Evolutionary conservation across 441 rosid genomes (phyloP).

Genomic region (Jatropha multifida): DNA sequence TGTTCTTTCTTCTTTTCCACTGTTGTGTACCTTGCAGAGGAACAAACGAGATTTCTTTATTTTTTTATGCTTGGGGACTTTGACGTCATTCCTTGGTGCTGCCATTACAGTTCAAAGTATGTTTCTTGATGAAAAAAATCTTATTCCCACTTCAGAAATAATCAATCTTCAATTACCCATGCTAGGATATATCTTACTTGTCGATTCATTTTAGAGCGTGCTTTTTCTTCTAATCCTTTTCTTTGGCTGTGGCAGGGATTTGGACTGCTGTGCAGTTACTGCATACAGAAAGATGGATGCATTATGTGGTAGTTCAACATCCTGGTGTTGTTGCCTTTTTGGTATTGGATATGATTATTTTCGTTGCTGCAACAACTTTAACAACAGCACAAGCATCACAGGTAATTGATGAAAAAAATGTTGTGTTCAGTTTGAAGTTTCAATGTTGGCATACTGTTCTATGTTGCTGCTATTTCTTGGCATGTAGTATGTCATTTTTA

Average conservation of each 20-base stretch:
- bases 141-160: not conserved
- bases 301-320: constrained; percentile 50
- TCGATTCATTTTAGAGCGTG: not conserved
- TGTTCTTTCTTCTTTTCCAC: not conserved
- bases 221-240: not conserved
- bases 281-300: constrained; percentile 54
- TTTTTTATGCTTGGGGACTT: constrained; percentile 63
- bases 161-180: not conserved
- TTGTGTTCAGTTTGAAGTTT: constrained; percentile 6
- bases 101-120: constrained; percentile 67
- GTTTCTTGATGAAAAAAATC: constrained; percentile 26
- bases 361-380: constrained; percentile 59
- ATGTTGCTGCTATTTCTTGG: not conserved
- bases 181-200: not conserved
- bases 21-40: constrained; percentile 48
- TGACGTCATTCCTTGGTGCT: constrained; percentile 49
- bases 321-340: constrained; percentile 61
- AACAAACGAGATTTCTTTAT: constrained; percentile 85
- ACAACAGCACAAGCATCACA: constrained; percentile 66
- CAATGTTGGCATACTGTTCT: not conserved
- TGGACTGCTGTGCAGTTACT: constrained; percentile 45
- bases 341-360: constrained; percentile 50
- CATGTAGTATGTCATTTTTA: not conserved
- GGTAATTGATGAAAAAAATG: constrained; percentile 40
- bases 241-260: constrained; percentile 48